Percentiles rank a stretch among this genome's conserved stretches.
Evolutionary conservation across 495 filamentous ascomycete genomes (phyloP).

Genomic region (Aspergillus leporis): DNA sequence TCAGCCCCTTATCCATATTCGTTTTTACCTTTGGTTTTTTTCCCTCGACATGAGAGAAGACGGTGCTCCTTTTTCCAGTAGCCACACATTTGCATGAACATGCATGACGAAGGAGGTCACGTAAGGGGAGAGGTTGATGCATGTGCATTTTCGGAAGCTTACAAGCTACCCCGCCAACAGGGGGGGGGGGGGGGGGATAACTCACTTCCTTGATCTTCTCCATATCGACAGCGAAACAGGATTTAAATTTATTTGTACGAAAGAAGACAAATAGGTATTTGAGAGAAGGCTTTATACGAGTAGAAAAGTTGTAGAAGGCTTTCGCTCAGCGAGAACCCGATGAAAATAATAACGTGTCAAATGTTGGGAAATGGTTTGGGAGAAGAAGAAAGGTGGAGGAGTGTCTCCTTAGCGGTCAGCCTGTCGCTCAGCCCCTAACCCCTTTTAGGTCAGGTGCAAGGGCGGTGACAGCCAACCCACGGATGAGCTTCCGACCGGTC

Average conservation of each 20-base stretch:
- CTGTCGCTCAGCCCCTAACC: conserved; percentile 7
- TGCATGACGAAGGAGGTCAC: conserved; percentile 12
- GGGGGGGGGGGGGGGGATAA: conserved; percentile 33
- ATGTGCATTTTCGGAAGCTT: conserved; percentile 31
- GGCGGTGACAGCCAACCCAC: conserved; percentile 6
- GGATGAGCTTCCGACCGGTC: conserved; percentile 20
- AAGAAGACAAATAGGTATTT: conserved; percentile 33
- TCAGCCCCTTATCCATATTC: conserved; percentile 22
- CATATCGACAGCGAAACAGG: conserved; percentile 40
- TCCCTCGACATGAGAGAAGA: neutral
- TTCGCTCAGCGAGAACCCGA: conserved; percentile 48
- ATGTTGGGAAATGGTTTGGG: conserved; percentile 16
- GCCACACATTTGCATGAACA: conserved; percentile 17
- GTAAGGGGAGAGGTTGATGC: conserved; percentile 16
- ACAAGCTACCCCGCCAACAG: conserved; percentile 48
- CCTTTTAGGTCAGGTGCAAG: conserved; percentile 10
- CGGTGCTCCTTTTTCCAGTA: neutral
- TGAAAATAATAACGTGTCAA: conserved; percentile 20
- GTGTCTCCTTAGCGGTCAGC: conserved; percentile 30
- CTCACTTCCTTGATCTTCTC: conserved; percentile 79
- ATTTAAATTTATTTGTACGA: conserved; percentile 11
- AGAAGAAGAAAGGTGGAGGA: conserved; percentile 33
- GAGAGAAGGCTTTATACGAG: conserved; percentile 16
- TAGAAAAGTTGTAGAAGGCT: conserved; percentile 23
- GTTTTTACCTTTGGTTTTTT: conserved; percentile 10